These are phyloP conservation scores for Grifola frondosa DNA, from an alignment of 1,284 basidiomycete genomes.

Conservation along the genomic window DNA sequence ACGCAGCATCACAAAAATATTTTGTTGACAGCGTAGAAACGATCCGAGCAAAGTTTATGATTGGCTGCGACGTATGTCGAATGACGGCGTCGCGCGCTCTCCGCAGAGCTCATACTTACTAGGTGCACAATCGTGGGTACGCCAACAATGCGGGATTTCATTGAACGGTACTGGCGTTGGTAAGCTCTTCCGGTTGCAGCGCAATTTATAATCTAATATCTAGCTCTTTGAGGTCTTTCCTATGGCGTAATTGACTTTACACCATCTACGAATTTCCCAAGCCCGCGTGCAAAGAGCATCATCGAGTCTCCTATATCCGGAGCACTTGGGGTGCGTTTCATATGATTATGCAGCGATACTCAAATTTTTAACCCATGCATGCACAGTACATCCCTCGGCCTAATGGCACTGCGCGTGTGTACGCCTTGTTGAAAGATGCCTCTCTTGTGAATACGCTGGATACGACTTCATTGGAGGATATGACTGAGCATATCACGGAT, in stretches of 20 bases:
- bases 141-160: constrained; percentile 3
- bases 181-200: neutral
- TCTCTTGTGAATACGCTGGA: neutral
- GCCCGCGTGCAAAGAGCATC: constrained; percentile 1
- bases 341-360: too few species aligned
- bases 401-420: neutral
- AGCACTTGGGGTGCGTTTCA: neutral
- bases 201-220: too few species aligned
- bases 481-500: neutral
- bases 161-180: constrained; percentile 6
- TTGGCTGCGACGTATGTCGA: constrained; percentile 16
- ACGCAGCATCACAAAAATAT: neutral
- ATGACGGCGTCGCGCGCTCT: neutral
- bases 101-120: neutral
- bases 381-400: neutral
- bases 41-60: constrained; percentile 16
- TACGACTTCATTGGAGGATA: neutral
- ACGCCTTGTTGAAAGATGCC: neutral
- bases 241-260: constrained; percentile 7
- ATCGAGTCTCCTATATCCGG: constrained; percentile 2
- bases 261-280: constrained; percentile 5
- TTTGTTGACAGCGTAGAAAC: neutral
- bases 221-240: neutral
- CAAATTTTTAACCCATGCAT: neutral
- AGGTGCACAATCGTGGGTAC: constrained; percentile 19